Conservation (phyloP, 2,329 filamentous ascomycete species). For the Metarhizium brunneum region DNA sequence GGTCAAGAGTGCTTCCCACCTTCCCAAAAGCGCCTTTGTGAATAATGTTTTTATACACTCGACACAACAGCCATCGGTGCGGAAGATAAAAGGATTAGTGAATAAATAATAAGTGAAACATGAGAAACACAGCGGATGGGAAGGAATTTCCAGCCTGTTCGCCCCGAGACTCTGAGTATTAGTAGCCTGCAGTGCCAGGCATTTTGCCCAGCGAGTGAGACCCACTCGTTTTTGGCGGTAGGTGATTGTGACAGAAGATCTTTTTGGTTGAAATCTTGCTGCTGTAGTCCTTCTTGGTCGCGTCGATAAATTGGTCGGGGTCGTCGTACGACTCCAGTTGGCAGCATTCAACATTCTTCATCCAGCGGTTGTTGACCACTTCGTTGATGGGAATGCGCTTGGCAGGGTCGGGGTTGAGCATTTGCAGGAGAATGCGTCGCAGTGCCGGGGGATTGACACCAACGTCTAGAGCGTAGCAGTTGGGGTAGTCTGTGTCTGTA, state of each 20-base stretch:
- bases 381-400: conserved; percentile 62
- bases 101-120: background rate
- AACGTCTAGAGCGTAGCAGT: conserved; percentile 54
- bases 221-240: conserved; percentile 37
- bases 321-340: conserved; percentile 63
- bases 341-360: conserved; percentile 71
- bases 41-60: background rate
- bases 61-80: background rate
- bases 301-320: conserved; percentile 50
- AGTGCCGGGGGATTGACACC: conserved; percentile 57
- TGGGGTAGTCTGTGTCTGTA: conserved; percentile 55
- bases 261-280: conserved; percentile 34
- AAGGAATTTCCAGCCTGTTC: too few species aligned
- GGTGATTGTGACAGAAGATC: conserved; percentile 51
- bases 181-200: conserved; percentile 48
- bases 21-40: background rate
- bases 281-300: conserved; percentile 42
- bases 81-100: background rate
- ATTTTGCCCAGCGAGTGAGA: conserved; percentile 44
- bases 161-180: conserved; percentile 7
- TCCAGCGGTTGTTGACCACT: conserved; percentile 60
- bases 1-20: background rate
- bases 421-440: conserved; percentile 63
- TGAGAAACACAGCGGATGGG: too few species aligned
- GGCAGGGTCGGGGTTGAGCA: conserved; percentile 71